Evolutionary conservation across 805 yeast genomes (phyloP).

Genomic region (Candida silvicultrix): DNA sequence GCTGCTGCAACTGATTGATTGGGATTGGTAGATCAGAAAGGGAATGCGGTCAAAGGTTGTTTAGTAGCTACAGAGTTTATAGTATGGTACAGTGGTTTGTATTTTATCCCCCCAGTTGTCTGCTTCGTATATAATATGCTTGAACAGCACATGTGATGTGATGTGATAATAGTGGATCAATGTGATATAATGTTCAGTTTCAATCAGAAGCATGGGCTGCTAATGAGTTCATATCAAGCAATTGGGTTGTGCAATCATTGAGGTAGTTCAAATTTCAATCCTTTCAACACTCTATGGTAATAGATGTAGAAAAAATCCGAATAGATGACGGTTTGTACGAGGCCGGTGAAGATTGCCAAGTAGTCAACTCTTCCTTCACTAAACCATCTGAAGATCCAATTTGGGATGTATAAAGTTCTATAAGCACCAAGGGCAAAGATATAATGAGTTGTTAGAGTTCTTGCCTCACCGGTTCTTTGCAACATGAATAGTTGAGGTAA

Average conservation of each 20-base stretch:
- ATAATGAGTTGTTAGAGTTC: conserved; percentile 83
- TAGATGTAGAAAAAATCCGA: conserved; percentile 95
- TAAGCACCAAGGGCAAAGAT: conserved; percentile 90
- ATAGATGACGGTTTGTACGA: conserved; percentile 80
- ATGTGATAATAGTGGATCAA: too few species aligned
- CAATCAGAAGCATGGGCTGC: too few species aligned
- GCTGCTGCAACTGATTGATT: too few species aligned
- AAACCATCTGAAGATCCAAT: conserved; percentile 86
- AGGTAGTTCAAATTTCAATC: conserved; percentile 72
- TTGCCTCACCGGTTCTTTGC: conserved; percentile 85
- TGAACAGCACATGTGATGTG: too few species aligned
- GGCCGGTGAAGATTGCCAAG: conserved; percentile 70
- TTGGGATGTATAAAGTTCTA: conserved; percentile 85
- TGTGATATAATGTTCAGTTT: too few species aligned
- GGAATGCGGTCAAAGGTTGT: too few species aligned
- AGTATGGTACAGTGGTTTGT: background rate
- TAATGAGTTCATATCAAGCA: too few species aligned
- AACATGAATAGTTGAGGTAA: conserved; percentile 89
- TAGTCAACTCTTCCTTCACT: conserved; percentile 58
- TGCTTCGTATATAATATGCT: background rate
- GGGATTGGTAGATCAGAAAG: too few species aligned
- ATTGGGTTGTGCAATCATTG: too few species aligned
- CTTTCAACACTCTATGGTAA: conserved; percentile 74
- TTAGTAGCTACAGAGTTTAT: background rate
- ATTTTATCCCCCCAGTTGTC: too few species aligned